phyloP scores from a whole-genome alignment of 2,329 filamentous ascomycete species.

The Helicocarpus griseus region DNA sequence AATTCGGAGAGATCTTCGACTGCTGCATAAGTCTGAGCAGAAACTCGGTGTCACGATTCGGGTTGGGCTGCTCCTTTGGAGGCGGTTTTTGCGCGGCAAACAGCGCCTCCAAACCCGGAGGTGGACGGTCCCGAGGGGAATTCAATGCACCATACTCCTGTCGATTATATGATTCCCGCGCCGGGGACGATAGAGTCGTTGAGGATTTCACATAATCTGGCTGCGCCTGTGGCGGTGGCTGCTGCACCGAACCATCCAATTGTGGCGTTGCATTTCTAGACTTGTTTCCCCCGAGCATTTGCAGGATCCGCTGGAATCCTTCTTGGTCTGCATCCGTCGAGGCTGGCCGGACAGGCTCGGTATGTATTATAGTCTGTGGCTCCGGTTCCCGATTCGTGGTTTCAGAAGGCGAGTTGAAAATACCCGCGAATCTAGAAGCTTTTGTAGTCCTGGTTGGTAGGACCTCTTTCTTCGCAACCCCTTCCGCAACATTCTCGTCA shows the following conservation, averaged over 20 bases:
- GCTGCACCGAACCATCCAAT: slow-evolving; percentile 24
- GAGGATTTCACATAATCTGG: slow-evolving; percentile 19
- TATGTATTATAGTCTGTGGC: slow-evolving; percentile 12
- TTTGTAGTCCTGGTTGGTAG: slow-evolving; percentile 49
- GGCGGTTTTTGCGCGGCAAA: slow-evolving; percentile 21
- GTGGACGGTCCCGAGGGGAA: slow-evolving; percentile 16
- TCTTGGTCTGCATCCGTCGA: slow-evolving; percentile 61
- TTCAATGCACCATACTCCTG: slow-evolving; percentile 22
- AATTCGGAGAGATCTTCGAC: slow-evolving; percentile 26
- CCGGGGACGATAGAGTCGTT: slow-evolving; percentile 23
- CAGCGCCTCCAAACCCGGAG: slow-evolving; percentile 21
- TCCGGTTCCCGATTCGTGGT: slow-evolving; percentile 32
- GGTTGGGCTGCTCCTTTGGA: slow-evolving; percentile 22
- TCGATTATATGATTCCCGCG: slow-evolving; percentile 20
- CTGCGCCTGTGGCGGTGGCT: slow-evolving; percentile 19
- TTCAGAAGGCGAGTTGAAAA: slow-evolving; percentile 56
- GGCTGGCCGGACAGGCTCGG: slow-evolving; percentile 28
- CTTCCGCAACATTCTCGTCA: slow-evolving; percentile 22
- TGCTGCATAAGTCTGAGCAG: slow-evolving; percentile 75
- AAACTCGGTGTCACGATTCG: slow-evolving; percentile 66
- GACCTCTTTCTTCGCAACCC: slow-evolving; percentile 30
- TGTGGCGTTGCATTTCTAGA: slow-evolving; percentile 38
- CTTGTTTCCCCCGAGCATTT: slow-evolving; percentile 60
- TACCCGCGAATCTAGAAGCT: slow-evolving; percentile 76
- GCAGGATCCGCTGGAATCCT: slow-evolving; percentile 71